Conservation (phyloP, 768 basidiomycete species). For the Tulasnella sp. region DNA sequence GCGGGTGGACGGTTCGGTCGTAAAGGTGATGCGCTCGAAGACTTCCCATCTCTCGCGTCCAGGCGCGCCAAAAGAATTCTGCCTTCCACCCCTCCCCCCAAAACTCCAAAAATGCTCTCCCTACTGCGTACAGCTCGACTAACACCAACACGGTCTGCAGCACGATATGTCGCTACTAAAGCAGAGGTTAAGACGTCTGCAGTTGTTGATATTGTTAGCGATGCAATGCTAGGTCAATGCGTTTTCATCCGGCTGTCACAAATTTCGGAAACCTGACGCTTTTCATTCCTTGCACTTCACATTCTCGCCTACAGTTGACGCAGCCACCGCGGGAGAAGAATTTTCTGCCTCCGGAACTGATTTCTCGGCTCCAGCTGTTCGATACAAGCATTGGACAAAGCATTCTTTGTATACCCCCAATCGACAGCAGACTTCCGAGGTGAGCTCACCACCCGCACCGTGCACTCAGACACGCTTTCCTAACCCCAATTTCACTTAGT, state of each 20-base stretch:
- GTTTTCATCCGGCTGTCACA: background rate
- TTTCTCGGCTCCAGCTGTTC: background rate
- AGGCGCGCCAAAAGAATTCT: background rate
- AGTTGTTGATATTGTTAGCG: background rate
- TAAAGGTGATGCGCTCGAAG: conserved; percentile 8
- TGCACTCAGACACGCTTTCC: background rate
- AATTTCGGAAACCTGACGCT: background rate
- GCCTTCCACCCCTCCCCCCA: background rate
- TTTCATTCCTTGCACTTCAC: background rate
- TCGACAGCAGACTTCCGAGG: background rate
- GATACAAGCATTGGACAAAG: background rate
- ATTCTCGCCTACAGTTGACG: background rate
- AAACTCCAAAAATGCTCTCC: background rate
- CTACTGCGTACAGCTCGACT: background rate
- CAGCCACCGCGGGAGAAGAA: background rate
- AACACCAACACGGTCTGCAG: background rate
- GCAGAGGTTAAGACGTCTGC: background rate
- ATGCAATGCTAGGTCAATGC: background rate
- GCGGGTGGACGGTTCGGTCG: conserved; percentile 3
- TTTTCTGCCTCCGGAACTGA: background rate
- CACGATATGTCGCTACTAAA: background rate
- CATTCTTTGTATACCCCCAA: background rate
- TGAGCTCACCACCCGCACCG: background rate
- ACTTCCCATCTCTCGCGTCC: conserved; percentile 3
- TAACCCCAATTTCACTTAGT: conserved; percentile 6